Percentiles rank a stretch among this genome's conserved stretches.
phyloP scores from a whole-genome alignment of 129 eudicot genomes.

The Centella asiatica region DNA sequence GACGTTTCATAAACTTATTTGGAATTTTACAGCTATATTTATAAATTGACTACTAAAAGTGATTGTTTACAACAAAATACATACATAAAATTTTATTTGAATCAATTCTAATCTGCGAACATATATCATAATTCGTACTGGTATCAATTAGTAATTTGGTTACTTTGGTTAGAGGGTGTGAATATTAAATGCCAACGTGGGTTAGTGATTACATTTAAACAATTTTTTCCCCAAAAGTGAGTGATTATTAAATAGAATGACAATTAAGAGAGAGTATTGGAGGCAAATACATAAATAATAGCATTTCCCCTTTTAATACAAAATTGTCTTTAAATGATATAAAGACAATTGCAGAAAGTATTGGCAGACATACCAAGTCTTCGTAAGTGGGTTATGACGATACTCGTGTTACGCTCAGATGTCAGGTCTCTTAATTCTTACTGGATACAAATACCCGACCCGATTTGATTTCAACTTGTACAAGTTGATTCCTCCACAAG shows the following conservation, averaged over 20 bases:
- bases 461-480: background rate
- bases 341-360: conserved; percentile 12
- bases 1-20: too few relatives aligned
- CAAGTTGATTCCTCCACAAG: too few relatives aligned
- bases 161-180: background rate
- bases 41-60: too few relatives aligned
- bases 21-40: too few relatives aligned
- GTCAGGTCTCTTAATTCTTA: too few relatives aligned
- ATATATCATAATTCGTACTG: too few relatives aligned
- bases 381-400: background rate
- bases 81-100: too few relatives aligned
- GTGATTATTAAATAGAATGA: background rate
- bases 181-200: background rate
- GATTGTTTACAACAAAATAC: too few relatives aligned
- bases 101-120: too few relatives aligned
- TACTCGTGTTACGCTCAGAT: background rate
- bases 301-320: background rate
- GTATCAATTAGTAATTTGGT: too few relatives aligned
- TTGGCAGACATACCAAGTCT: background rate
- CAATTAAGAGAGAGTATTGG: conserved; percentile 6
- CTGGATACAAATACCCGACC: background rate
- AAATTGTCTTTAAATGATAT: background rate
- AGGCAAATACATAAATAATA: conserved; percentile 8
- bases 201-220: background rate
- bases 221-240: background rate